Base-by-base conservation (phyloP, 768 basidiomycete genomes). In the Pluteus cervinus region DNA sequence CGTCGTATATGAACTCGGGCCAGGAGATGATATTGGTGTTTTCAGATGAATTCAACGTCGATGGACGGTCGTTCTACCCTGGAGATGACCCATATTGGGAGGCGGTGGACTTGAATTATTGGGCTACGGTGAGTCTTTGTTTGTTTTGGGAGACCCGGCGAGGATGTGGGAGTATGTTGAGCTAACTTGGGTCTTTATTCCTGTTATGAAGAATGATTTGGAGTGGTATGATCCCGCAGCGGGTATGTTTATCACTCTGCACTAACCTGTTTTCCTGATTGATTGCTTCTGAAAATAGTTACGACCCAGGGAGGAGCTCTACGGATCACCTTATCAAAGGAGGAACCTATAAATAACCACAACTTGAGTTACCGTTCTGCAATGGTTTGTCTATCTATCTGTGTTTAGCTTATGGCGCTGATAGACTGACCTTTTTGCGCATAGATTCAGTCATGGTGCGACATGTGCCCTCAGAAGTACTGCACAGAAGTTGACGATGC, bases 181-280 rank as follows among this genome's bases (percentile, higher is more conserved):
- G 26, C 7, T 20, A 30, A 15, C 12, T 24, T 17, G 6, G 21
- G 16, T 20, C 21, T 7, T 26, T 33, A 16, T 43, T 23, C 26
- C 28, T 40, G 35, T 15, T n/a, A 6, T 17, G 9, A 31, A 68
- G 42, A 76, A 65, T 44, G 81, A 87, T 54, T 52, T 86, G 45
- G 86, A 88, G 55, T 88, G 86, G 86, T 90, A 89, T 54, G 73
- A 75, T 47, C 84, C 82, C 17, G 55, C 68, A 9, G 12, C 12
- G 56, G 45, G 46, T 54, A 55, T 41, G 1, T 37, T 24, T 12
- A 16, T 40, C n/a, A n/a, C n/a, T n/a, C 17, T 33, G 1, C 63
- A 23, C 25, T 24, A 20, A 5, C 9, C 11, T 17, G 14, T 31
- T 30, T 43, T 2, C 41, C 24, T 11, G 9, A 28, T 9, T 9